Base-by-base conservation (phyloP, 352 stramenopile genomes). In the Paralagenidium karlingii region DNA sequence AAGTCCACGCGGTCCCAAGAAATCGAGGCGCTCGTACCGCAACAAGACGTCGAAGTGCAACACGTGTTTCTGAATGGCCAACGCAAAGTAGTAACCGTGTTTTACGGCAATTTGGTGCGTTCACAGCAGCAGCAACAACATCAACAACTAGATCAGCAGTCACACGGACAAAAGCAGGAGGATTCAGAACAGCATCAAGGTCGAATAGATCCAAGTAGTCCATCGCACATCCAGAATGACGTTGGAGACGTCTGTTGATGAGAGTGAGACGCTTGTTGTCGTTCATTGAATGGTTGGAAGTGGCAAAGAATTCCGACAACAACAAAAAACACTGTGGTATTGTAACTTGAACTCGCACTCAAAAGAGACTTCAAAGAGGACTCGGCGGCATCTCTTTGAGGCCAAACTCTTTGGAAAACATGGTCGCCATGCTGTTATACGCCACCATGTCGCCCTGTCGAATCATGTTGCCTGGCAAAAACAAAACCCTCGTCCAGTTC, bases 331-430 rank as follows among this genome's bases (percentile, higher is more conserved):
- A n/a, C n/a, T n/a, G n/a, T n/a, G n/a, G n/a, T n/a, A n/a, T n/a
- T n/a, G n/a, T n/a, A n/a, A n/a, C n/a, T n/a, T n/a, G n/a, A n/a
- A n/a, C n/a, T n/a, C n/a, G 8, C 22, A 16, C n/a, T n/a, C n/a
- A n/a, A n/a, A n/a, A n/a, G 28, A 33, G 28, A 7, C 16, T 3
- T 63, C 69, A 83, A 21, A 79, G 68, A 37, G 73, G 73, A 32
- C 68, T 59, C 34, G 69, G 68, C 1, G 78, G 78, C 21, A 92
- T 53, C 37, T 85, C 63, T 11, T 62, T 37, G 20, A 89, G 59
- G 24, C 73, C 76, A 34, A 63, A 89, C 45, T 96, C 84, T 32
- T 82, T 68, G 49, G 77, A 92, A 68, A 95, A 96, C 80, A 96
- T 94, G 36, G 76, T 57, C 11, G 82, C 80, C 76, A 96, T 89